These are phyloP conservation scores for Alternaria sp. DNA, from an alignment of 2,329 filamentous ascomycete species.

Conservation along the genomic window DNA sequence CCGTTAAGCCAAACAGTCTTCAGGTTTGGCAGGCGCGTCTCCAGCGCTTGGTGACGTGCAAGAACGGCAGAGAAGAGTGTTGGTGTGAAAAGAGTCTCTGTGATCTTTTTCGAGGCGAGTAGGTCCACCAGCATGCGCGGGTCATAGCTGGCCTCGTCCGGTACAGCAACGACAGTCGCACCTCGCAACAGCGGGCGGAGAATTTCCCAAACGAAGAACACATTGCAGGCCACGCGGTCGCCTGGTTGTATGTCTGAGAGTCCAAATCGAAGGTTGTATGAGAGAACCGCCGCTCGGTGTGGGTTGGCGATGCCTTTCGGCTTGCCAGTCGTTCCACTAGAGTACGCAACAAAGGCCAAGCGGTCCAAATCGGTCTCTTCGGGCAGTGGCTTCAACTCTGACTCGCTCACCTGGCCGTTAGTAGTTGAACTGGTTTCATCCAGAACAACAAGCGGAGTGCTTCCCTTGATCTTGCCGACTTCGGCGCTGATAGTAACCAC, in stretches of 20 bases:
- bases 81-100: conserved; percentile 84
- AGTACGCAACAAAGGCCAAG: conserved; percentile 81
- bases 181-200: conserved; percentile 76
- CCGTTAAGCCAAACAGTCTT: conserved; percentile 80
- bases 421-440: conserved; percentile 54
- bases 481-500: conserved; percentile 72
- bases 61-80: conserved; percentile 78
- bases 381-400: conserved; percentile 59
- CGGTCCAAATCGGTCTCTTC: conserved; percentile 73
- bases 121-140: conserved; percentile 75
- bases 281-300: conserved; percentile 74
- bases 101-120: conserved; percentile 69
- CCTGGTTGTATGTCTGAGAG: conserved; percentile 73
- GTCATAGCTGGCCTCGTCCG: conserved; percentile 79
- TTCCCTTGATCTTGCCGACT: conserved; percentile 67
- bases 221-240: conserved; percentile 84
- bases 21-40: conserved; percentile 67
- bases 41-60: conserved; percentile 70
- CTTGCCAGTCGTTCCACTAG: conserved; percentile 76
- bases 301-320: conserved; percentile 86
- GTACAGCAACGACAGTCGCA: conserved; percentile 76
- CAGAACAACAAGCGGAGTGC: conserved; percentile 68
- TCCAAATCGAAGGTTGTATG: conserved; percentile 74
- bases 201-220: conserved; percentile 88
- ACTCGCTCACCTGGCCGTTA: conserved; percentile 47